Percentiles rank a stretch among this genome's conserved stretches.
phyloP scores from a whole-genome alignment of 768 basidiomycete genomes.

The Suillus brevipes region DNA sequence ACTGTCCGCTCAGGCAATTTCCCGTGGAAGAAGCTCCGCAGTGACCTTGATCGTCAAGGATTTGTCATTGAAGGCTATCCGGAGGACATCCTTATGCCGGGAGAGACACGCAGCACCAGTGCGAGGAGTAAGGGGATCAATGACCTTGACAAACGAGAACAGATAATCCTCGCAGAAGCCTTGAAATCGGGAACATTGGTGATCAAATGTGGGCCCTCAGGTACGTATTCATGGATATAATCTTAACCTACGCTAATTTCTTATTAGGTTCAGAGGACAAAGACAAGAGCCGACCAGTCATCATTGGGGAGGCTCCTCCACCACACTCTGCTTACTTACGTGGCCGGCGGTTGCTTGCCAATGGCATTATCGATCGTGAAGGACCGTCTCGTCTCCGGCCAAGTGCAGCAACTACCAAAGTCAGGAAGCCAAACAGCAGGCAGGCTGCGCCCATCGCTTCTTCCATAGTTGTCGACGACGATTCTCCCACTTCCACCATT shows the following conservation, averaged over 20 bases:
- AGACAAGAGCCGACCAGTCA: too few species aligned
- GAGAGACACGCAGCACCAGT: neutral
- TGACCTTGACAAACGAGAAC: neutral
- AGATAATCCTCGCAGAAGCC: neutral
- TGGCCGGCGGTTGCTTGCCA: neutral
- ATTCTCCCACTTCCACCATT: neutral
- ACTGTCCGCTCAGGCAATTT: neutral
- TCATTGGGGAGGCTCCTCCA: too few species aligned
- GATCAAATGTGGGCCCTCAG: neutral
- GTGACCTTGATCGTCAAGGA: neutral
- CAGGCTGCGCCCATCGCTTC: neutral
- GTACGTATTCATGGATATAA: neutral
- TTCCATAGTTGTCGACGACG: neutral
- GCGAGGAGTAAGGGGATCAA: conserved; percentile 3
- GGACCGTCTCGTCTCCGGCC: neutral
- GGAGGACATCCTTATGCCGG: neutral
- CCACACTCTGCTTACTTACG: too few species aligned
- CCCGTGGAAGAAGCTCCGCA: conserved; percentile 4
- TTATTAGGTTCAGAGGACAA: too few species aligned
- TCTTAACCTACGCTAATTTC: too few species aligned
- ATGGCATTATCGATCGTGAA: neutral
- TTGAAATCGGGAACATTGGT: neutral
- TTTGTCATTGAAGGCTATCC: conserved; percentile 2
- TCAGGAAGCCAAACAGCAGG: conserved; percentile 16
- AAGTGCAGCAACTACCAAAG: neutral